Base-by-base conservation (phyloP, 1,139 yeast species). In the Geotrichum klebahnii region DNA sequence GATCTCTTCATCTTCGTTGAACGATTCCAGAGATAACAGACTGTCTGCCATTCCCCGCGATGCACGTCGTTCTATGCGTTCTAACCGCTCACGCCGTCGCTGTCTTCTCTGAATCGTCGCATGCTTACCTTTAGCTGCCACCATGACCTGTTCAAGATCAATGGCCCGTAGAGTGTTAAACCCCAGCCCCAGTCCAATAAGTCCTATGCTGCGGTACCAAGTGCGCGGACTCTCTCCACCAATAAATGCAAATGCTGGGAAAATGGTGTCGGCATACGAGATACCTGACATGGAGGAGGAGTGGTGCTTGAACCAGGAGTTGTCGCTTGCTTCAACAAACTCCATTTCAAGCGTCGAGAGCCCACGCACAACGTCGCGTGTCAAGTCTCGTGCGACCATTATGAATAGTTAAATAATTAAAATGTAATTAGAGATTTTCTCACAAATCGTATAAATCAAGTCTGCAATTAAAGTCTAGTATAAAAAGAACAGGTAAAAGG, bases 341-440 rank as follows among this genome's bases (percentile, higher is more conserved):
- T 66, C 69, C 71, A 67, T 67, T 50, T 69, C 72, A n/a, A 67
- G 62, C 51, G 69, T 61, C 20, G 61, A 63, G 42, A 67, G 44
- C 6, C 72, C 73, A 20, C 70, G 55, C 6, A 64, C 62, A n/a
- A 65, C 55, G 50, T 67, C 71, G 50, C 67, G 53, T 4, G 60
- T 53, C 31, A 53, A 38, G 54, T 64, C 67, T 34, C 67, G 44
- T 24, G 5, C 22, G 19, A 16, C 43, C 43, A 39, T 39, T 14
- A 12, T 39, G 29, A 12, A 10, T 35, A 17, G 8, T 17, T 2
- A 19, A 10, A 9, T 9, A 14, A 19, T 35, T 3, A 10, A 19
- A 35, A 14, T 17, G n/a, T 17, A 29, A 14, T 29, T 29, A 29
- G 33, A 29, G 14, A 12, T 29, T n/a, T n/a, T n/a, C n/a, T n/a